Evolutionary conservation across 306 rosid species (phyloP), one percentile per base, ranked within the genome.

Genomic region (Vachellia collinsii): DNA sequence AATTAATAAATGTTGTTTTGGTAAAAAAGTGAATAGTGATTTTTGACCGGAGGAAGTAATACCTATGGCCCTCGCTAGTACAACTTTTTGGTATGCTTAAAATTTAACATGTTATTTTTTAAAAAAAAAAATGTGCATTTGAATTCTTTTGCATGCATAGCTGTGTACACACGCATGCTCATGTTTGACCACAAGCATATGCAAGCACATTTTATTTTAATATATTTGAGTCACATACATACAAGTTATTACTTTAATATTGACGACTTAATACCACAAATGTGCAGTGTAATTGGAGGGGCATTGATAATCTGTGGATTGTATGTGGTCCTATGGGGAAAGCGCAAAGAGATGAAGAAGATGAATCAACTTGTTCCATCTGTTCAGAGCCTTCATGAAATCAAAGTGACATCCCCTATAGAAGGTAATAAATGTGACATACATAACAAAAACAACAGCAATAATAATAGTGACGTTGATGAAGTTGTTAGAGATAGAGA

Each of bases 261-360:
- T 7, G 14, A 14, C 16, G 20, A 65, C 41, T 65, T 37, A 8
- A n/a, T 37, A 3, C 42, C n/a, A 7, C 7, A 65, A 36, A 14
- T 36, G 16, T 65, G 73, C 73, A 68, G 73, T 4, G 13, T 85
- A 39, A n/a, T 85, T 42, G 86, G 83, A 50, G 78, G 67, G 16
- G 8, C 38, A 20, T 53, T 75, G 75, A 81, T 85, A 8, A 78
- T 85, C 7, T 69, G 77, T 29, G 85, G 88, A 1, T 46, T 85
- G 36, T 85, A 85, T 36, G 19, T 8, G 51, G 81, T 85, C 42
- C 20, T 81, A 34, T 85, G 88, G 88, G 83, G 81, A 8, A 85
- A 85, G 63, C 3, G 74, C 78, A 78, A 75, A 46, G 88, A 85
- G 39, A 75, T 70, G 70, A 85, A 78, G 70, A 81, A 7, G 58